Base-by-base conservation (phyloP, 2,329 filamentous ascomycete genomes). In the Neonectria neomacrospora region DNA sequence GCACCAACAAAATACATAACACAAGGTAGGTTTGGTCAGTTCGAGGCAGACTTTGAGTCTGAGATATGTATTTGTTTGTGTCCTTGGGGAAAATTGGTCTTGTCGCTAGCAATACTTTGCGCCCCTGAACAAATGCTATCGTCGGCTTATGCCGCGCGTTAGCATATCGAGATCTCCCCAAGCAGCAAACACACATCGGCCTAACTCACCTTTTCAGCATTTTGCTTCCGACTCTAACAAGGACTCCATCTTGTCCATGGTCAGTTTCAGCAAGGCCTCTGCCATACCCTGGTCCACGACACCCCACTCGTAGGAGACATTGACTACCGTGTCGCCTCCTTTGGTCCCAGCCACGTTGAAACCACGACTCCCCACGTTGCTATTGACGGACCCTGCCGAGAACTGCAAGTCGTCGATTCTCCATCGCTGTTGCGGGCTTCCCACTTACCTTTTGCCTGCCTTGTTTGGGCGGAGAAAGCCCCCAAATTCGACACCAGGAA, bases 371-470 rank as follows among this genome's bases (percentile, higher is more conserved):
- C 63, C 60, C 14, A 56, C 45, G 37, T 54, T 53, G 16, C 63
- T 56, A 30, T 66, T 66, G 30, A 54, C 47, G 30, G 55, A 34
- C 6, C 55, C 60, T 20, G 52, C 63, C 12, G 60, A 66, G 50
- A 66, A 66, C 55, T 63, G 59, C 39, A 59, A 3, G 26, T 66
- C 63, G 3, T 59, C 47, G 9, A 66, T 58, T n/a, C 41, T 52
- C 63, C 63, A 66, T 9, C 12, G 16, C 37, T 22, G 37, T 2
- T 52, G n/a, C 12, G 34, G 22, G 2, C 20, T 20, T 37, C 39
- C 7, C 52, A 42, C 5, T 50, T 41, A 20, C 11, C 44, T 3
- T 23, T 16, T 26, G 30, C 28, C n/a, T 18, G 28, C 2, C 16
- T 14, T 18, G 22, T 18, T n/a, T 56, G 18, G 30, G 57, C 47